A percentile compares a stretch with the other conserved stretches of the same genome.
Conservation (phyloP, 495 filamentous ascomycete species). For the Penicillium waksmanii region DNA sequence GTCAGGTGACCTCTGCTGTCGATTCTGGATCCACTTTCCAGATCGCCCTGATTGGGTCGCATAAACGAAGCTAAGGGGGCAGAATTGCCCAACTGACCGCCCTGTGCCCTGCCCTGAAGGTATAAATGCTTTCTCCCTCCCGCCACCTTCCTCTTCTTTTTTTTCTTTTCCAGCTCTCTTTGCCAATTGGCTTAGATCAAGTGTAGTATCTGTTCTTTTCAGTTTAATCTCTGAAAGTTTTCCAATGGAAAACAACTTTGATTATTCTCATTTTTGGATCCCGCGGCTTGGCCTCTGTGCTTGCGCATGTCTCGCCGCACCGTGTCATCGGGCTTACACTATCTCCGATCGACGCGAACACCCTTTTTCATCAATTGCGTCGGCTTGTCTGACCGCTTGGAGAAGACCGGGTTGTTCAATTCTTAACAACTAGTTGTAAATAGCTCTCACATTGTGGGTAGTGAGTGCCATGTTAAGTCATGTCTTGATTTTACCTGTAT, state of each 20-base stretch:
- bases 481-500: background rate
- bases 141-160: constrained; percentile 40
- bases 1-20: constrained; percentile 8
- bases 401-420: constrained; percentile 53
- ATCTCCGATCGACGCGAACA: constrained; percentile 80
- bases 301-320: constrained; percentile 75
- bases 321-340: constrained; percentile 91
- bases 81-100: constrained; percentile 20
- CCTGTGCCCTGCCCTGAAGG: background rate
- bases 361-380: constrained; percentile 63
- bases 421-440: no score
- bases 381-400: constrained; percentile 62
- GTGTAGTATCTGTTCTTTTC: constrained; percentile 99
- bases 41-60: constrained; percentile 23
- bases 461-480: no score
- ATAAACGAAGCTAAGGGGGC: constrained; percentile 25
- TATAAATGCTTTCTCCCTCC: constrained; percentile 38
- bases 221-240: constrained; percentile 83
- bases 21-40: no score
- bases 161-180: constrained; percentile 61
- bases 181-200: constrained; percentile 80
- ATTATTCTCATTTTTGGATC: constrained; percentile 83
- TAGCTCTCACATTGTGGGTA: no score
- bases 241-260: constrained; percentile 71
- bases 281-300: constrained; percentile 69